Conservation (phyloP, 164 flowering plant genomes). For the Aristolochia californica region DNA sequence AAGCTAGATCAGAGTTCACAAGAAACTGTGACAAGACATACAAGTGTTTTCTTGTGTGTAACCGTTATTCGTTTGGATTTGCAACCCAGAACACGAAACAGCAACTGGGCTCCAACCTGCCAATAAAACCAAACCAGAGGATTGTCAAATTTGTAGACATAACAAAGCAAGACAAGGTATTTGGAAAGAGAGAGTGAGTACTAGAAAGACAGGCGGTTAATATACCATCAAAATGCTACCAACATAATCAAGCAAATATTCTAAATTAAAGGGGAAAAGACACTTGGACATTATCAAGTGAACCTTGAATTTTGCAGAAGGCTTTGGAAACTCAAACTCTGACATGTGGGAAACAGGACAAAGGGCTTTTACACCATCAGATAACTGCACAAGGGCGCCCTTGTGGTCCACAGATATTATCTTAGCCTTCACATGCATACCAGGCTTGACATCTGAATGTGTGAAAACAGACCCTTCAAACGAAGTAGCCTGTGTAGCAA, state of each 20-base stretch:
- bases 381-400: constrained; percentile 83
- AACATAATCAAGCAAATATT: too few relatives aligned
- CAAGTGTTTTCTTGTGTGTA: constrained; percentile 93
- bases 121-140: neutral
- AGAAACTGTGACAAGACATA: constrained; percentile 17
- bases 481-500: constrained; percentile 55
- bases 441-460: constrained; percentile 93
- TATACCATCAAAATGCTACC: too few relatives aligned
- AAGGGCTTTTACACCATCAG: constrained; percentile 88
- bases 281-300: neutral
- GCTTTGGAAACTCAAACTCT: constrained; percentile 75
- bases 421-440: constrained; percentile 82
- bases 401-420: constrained; percentile 55
- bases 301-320: constrained; percentile 85
- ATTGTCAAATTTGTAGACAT: neutral
- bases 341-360: constrained; percentile 97
- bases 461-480: constrained; percentile 80
- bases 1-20: neutral
- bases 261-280: too few relatives aligned
- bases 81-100: constrained; percentile 90
- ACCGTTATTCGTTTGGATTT: constrained; percentile 94
- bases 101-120: constrained; percentile 81
- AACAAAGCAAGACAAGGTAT: neutral
- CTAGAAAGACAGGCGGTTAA: too few relatives aligned
- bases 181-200: neutral